A percentile compares a stretch with the other conserved stretches of the same genome.
Conservation (phyloP, 306 rosid species). For the Oxytropis ochrocephala region DNA sequence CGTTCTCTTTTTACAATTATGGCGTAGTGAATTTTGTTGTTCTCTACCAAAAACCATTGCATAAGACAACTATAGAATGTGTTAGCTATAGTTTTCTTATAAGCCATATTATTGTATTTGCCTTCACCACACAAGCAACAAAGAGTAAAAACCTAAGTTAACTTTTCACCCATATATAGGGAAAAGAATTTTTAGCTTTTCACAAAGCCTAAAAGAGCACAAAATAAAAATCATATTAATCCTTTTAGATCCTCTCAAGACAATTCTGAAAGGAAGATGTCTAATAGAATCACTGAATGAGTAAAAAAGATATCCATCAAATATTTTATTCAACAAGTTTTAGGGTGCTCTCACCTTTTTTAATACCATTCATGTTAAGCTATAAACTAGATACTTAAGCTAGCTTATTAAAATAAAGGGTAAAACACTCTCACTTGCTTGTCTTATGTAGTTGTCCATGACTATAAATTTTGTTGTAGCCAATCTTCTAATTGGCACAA, state of each 20-base stretch:
- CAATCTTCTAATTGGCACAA: constrained; percentile 20
- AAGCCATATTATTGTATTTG: not conserved
- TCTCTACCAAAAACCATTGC: not conserved
- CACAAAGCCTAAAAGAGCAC: constrained; percentile 25
- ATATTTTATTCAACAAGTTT: constrained; percentile 25
- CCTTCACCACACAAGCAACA: constrained; percentile 3
- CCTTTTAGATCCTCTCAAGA: constrained; percentile 26
- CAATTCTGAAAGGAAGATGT: constrained; percentile 33
- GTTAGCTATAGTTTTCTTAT: not conserved
- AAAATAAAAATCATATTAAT: constrained; percentile 11
- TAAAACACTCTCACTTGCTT: not conserved
- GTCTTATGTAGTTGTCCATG: constrained; percentile 12
- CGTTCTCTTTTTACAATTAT: too few relatives aligned
- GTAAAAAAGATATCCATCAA: not conserved
- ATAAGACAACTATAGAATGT: not conserved
- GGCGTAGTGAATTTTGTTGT: too few relatives aligned
- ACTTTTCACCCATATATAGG: constrained; percentile 28
- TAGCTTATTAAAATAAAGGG: constrained; percentile 14
- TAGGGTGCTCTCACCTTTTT: not conserved
- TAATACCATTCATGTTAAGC: not conserved
- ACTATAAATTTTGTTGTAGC: constrained; percentile 18
- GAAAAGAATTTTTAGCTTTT: constrained; percentile 28
- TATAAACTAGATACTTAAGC: constrained; percentile 6
- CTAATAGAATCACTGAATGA: constrained; percentile 36
- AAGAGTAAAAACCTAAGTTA: constrained; percentile 17